Evolutionary conservation across 805 yeast genomes (phyloP).

Genomic region (Saturnispora kantuleensis): DNA sequence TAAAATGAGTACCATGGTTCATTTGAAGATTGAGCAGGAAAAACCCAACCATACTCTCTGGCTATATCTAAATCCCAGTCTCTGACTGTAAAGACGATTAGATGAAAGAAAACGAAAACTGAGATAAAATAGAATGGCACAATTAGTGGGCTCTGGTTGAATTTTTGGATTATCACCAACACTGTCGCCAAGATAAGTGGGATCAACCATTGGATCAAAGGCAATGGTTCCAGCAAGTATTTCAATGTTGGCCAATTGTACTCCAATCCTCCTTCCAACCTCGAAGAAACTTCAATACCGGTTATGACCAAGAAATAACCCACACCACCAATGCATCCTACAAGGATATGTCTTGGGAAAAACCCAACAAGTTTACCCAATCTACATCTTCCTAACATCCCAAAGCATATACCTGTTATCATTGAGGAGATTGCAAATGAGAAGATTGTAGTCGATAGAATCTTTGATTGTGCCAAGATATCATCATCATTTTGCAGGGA

Average conservation of each 20-base stretch:
- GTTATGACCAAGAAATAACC: constrained; percentile 88
- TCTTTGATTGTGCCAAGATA: constrained; percentile 4
- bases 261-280: constrained; percentile 63
- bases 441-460: constrained; percentile 57
- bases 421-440: constrained; percentile 77
- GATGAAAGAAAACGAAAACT: constrained; percentile 62
- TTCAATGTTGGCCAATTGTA: constrained; percentile 51
- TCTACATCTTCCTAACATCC: constrained; percentile 62
- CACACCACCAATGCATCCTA: constrained; percentile 98
- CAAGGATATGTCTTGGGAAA: constrained; percentile 91
- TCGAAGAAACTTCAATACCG: constrained; percentile 83
- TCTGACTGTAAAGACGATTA: constrained; percentile 56
- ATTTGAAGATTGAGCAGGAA: constrained; percentile 49
- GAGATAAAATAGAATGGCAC: constrained; percentile 74
- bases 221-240: constrained; percentile 33
- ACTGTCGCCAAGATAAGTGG: constrained; percentile 58
- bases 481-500: constrained; percentile 30
- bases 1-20: constrained; percentile 93
- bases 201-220: constrained; percentile 55
- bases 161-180: constrained; percentile 53
- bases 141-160: constrained; percentile 51
- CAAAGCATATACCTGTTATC: constrained; percentile 79
- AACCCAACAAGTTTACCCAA: constrained; percentile 86
- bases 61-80: constrained; percentile 50
- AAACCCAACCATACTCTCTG: constrained; percentile 78